Evolutionary conservation across 2,329 filamentous ascomycete genomes (phyloP).

Genomic region (Fusarium sp.): DNA sequence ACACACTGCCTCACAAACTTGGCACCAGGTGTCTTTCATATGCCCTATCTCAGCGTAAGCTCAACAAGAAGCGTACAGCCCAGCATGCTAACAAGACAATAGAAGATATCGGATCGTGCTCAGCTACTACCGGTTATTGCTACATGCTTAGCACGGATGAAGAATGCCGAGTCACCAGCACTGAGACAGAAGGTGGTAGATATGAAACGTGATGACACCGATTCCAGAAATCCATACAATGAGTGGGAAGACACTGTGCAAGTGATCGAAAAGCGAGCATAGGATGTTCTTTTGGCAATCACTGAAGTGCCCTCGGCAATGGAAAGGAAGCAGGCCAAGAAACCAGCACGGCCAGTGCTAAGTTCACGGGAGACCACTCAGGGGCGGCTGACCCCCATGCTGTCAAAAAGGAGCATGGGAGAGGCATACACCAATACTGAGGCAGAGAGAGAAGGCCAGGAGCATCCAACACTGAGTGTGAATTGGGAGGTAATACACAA

Average conservation of each 20-base stretch:
- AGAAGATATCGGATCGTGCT: constrained; percentile 45
- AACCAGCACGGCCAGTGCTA: background rate
- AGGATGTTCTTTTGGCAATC: constrained; percentile 41
- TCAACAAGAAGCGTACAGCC: background rate
- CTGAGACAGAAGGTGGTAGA: constrained; percentile 46
- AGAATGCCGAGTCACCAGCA: constrained; percentile 49
- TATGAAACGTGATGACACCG: background rate
- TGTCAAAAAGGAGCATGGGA: background rate
- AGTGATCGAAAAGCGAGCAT: constrained; percentile 36
- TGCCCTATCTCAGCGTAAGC: constrained; percentile 51
- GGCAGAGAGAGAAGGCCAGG: background rate
- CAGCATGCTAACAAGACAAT: constrained; percentile 12
- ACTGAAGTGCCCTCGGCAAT: constrained; percentile 18
- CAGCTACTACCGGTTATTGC: constrained; percentile 45
- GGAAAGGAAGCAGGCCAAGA: constrained; percentile 5
- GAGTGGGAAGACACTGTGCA: background rate
- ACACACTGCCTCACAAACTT: constrained; percentile 43
- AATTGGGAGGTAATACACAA: constrained; percentile 19
- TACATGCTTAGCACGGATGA: constrained; percentile 49
- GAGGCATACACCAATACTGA: background rate
- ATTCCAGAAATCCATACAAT: background rate
- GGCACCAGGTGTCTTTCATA: constrained; percentile 52
- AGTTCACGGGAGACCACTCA: background rate
- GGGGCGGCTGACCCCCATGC: background rate
- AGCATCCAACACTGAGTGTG: constrained; percentile 10